phyloP scores from a whole-genome alignment of 2,329 filamentous ascomycete species.

The Trichoderma lentiforme region DNA sequence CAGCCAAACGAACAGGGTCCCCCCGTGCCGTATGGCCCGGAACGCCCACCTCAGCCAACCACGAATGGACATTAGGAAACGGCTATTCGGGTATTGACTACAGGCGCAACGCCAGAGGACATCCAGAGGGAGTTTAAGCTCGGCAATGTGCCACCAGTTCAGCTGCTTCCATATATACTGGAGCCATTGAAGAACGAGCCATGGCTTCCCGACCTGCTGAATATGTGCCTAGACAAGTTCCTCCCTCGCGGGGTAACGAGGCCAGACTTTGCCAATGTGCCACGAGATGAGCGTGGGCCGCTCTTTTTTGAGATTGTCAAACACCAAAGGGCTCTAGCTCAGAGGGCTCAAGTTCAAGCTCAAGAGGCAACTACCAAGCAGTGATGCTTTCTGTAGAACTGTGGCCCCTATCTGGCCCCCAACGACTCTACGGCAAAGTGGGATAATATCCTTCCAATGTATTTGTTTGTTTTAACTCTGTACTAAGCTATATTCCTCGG shows the following conservation, averaged over 20 bases:
- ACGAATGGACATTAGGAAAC: constrained; percentile 45
- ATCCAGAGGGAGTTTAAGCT: background rate
- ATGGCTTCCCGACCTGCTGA: background rate
- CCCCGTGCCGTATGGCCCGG: constrained; percentile 46
- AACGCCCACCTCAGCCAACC: constrained; percentile 44
- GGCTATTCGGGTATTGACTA: constrained; percentile 19
- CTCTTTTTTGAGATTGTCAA: background rate
- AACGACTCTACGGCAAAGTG: background rate
- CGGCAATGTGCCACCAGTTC: background rate
- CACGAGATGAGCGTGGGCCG: background rate
- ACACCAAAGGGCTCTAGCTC: background rate
- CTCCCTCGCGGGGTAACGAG: background rate
- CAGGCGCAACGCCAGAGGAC: background rate
- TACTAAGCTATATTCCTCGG: constrained; percentile 14
- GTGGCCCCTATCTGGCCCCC: background rate
- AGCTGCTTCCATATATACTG: background rate
- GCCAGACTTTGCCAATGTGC: constrained; percentile 6
- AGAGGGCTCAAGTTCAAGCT: background rate
- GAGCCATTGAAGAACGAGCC: constrained; percentile 1
- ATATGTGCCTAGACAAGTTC: background rate
- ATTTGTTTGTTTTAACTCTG: constrained; percentile 10
- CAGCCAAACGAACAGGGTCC: constrained; percentile 34
- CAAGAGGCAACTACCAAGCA: background rate
- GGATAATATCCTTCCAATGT: background rate
- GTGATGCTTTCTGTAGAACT: background rate